phyloP scores from a whole-genome alignment of 176 grass and related monocot species.

The Cenchrus purpureus region DNA sequence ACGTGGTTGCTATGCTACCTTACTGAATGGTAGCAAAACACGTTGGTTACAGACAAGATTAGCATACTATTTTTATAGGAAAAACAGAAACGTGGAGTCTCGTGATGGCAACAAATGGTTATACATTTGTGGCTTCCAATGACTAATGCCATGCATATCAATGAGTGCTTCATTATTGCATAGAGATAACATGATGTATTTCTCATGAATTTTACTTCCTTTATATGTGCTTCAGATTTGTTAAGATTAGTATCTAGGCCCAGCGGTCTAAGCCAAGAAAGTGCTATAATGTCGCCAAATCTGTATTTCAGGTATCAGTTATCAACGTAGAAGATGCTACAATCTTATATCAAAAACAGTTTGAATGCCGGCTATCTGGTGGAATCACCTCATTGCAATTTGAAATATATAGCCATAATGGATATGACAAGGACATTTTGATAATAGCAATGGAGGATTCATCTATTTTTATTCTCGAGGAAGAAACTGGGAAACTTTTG shows the following conservation, averaged over 20 bases:
- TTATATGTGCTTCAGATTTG: constrained; percentile 5
- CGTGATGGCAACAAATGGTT: not conserved
- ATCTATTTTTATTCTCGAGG: constrained; percentile 73
- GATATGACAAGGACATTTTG: constrained; percentile 75
- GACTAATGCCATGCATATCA: not conserved
- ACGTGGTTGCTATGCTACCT: constrained; percentile 16
- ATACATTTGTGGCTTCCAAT: not conserved
- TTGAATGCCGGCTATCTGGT: constrained; percentile 70
- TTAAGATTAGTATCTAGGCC: constrained; percentile 9
- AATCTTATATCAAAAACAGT: constrained; percentile 91
- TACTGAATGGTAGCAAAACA: not conserved
- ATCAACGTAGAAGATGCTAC: constrained; percentile 67
- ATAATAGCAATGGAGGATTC: constrained; percentile 83
- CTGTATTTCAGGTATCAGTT: constrained; percentile 73
- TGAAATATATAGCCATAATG: constrained; percentile 69
- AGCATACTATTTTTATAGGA: not conserved
- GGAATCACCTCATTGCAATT: constrained; percentile 87
- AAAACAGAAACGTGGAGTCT: not conserved
- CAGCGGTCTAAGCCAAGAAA: not conserved
- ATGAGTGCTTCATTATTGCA: not conserved
- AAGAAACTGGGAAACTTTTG: constrained; percentile 75
- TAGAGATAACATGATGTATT: constrained; percentile 7
- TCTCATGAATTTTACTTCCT: not conserved
- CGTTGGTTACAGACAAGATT: not conserved
- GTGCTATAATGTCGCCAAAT: constrained; percentile 4